Evolutionary conservation across 768 basidiomycete species (phyloP).

Genomic region (Tricholoma hemisulphureum): DNA sequence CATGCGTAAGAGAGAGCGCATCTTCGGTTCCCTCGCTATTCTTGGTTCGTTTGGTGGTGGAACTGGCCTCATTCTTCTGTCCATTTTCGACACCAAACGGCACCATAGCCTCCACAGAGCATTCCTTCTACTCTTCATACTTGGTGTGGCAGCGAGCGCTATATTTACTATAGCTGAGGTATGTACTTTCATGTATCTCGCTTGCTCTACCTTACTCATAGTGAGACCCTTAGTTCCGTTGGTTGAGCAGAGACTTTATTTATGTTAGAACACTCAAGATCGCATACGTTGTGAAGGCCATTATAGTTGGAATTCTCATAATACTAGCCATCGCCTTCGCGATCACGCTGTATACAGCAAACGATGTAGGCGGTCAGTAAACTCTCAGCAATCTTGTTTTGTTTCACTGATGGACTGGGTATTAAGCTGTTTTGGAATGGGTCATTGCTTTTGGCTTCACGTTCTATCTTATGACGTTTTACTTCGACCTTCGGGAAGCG

Average conservation of each 20-base stretch:
- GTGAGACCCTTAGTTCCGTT: conserved; percentile 47
- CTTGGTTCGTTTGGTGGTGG: conserved; percentile 62
- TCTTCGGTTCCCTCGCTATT: conserved; percentile 57
- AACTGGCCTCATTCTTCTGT: conserved; percentile 62
- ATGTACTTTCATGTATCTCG: conserved; percentile 4
- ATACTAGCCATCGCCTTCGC: conserved; percentile 63
- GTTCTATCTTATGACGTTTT: conserved; percentile 71
- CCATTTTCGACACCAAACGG: conserved; percentile 67
- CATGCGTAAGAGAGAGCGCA: conserved; percentile 55
- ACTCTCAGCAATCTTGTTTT: neutral
- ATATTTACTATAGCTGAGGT: conserved; percentile 75
- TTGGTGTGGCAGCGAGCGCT: conserved; percentile 69
- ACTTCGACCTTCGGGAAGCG: conserved; percentile 63
- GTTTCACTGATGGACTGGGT: neutral
- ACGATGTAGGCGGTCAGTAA: conserved; percentile 50
- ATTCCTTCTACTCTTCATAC: conserved; percentile 71
- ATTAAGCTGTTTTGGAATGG: conserved; percentile 71
- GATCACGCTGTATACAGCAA: conserved; percentile 42
- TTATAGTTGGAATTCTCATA: conserved; percentile 59
- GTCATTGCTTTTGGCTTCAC: conserved; percentile 68
- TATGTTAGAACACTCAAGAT: conserved; percentile 43
- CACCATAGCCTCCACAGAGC: conserved; percentile 49
- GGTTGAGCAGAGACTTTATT: conserved; percentile 58
- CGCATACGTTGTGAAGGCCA: conserved; percentile 62
- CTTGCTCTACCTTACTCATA: neutral